These are phyloP conservation scores for Plasmodium chabaudi DNA, from an alignment of 169 alveolate species.

Conservation along the genomic window DNA sequence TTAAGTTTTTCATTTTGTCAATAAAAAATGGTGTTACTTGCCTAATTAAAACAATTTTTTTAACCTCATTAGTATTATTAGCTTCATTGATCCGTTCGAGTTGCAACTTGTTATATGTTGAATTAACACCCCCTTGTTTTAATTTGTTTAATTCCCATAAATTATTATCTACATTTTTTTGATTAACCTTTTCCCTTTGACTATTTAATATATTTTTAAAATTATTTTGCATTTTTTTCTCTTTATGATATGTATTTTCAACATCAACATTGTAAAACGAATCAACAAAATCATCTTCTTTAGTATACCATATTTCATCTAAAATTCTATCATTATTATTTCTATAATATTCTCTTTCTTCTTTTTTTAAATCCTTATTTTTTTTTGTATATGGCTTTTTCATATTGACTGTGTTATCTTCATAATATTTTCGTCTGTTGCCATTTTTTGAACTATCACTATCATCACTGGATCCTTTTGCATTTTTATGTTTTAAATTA, in stretches of 20 bases:
- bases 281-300: slow-evolving; percentile 73
- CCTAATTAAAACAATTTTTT: slow-evolving; percentile 94
- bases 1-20: slow-evolving; percentile 85
- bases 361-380: slow-evolving; percentile 1
- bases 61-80: slow-evolving; percentile 92
- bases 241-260: slow-evolving; percentile 40
- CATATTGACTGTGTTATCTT: background rate
- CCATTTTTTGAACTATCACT: background rate
- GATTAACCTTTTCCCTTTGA: slow-evolving; percentile 79
- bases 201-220: slow-evolving; percentile 57
- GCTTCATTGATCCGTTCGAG: slow-evolving; percentile 85
- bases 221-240: slow-evolving; percentile 62
- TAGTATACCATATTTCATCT: slow-evolving; percentile 75
- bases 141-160: slow-evolving; percentile 97
- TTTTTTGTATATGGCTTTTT: background rate
- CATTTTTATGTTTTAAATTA: background rate
- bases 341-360: slow-evolving; percentile 12
- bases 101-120: slow-evolving; percentile 84
- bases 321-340: slow-evolving; percentile 55
- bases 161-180: slow-evolving; percentile 93
- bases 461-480: background rate
- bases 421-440: background rate
- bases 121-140: slow-evolving; percentile 93
- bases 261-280: slow-evolving; percentile 66
- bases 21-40: slow-evolving; percentile 95